Conservation (phyloP, 2,329 filamentous ascomycete species). For the Gaeumannomyces tritici region DNA sequence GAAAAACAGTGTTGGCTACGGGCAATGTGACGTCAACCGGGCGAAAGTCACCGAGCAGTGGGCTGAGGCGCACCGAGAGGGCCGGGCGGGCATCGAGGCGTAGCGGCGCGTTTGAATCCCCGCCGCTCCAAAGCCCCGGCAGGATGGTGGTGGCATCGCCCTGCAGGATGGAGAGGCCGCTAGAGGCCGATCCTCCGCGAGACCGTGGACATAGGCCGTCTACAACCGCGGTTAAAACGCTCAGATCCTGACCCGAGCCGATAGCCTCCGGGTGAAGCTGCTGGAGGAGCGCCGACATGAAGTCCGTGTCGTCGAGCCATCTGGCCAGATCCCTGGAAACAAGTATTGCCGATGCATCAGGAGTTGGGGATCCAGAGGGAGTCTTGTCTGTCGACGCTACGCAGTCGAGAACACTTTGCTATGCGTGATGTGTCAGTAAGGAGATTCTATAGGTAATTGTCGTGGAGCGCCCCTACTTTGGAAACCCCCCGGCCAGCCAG, state of each 20-base stretch:
- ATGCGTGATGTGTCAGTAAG: not conserved
- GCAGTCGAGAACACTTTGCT: constrained; percentile 9
- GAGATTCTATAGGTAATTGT: not conserved
- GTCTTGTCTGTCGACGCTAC: not conserved
- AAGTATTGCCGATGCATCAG: constrained; percentile 32
- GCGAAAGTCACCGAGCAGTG: constrained; percentile 10
- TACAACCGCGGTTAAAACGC: constrained; percentile 44
- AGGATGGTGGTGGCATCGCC: constrained; percentile 30
- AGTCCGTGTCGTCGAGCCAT: constrained; percentile 33
- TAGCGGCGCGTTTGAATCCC: not conserved
- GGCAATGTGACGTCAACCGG: constrained; percentile 43
- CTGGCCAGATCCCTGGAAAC: constrained; percentile 37
- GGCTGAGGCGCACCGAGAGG: constrained; percentile 29
- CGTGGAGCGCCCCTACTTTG: constrained; percentile 6
- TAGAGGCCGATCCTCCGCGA: constrained; percentile 17
- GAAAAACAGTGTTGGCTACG: constrained; percentile 69
- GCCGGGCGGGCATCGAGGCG: constrained; percentile 25
- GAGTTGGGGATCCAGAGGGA: not conserved
- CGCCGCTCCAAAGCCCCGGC: constrained; percentile 32
- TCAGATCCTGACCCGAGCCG: constrained; percentile 19
- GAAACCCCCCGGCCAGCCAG: constrained; percentile 3
- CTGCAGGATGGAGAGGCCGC: constrained; percentile 43
- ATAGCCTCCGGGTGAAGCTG: not conserved
- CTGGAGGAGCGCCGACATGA: constrained; percentile 22
- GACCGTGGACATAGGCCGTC: constrained; percentile 37